Percentiles rank a stretch among this genome's conserved stretches.
Conservation (phyloP, 257 asterid species). For the Schizonepeta tenuifolia region DNA sequence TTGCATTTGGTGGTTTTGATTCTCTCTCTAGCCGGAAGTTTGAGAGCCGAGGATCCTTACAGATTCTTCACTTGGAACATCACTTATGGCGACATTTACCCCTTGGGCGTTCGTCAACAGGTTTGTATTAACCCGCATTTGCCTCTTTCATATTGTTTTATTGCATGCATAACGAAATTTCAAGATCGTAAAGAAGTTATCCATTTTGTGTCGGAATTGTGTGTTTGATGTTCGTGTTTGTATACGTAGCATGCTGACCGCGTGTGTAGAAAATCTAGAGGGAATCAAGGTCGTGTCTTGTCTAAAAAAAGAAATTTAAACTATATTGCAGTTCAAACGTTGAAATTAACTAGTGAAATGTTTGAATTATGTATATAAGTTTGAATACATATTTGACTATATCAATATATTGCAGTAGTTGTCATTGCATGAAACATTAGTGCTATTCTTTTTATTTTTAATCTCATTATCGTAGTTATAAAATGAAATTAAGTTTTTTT, state of each 20-base stretch:
- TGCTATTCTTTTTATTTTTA: not conserved
- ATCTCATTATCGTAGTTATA: not conserved
- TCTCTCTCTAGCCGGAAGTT: slow-evolving; percentile 26
- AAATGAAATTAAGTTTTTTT: not conserved
- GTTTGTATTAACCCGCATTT: slow-evolving; percentile 27
- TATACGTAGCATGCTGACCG: not conserved
- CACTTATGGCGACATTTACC: slow-evolving; percentile 64
- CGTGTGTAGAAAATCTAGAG: not conserved
- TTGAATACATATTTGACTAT: not conserved
- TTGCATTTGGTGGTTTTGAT: slow-evolving; percentile 21
- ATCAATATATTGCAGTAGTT: not conserved
- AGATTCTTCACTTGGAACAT: slow-evolving; percentile 60
- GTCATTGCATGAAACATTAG: not conserved
- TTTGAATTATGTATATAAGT: not conserved
- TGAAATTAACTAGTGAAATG: not conserved
- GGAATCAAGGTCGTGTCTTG: not conserved
- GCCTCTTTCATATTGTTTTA: not conserved
- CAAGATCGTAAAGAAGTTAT: not conserved
- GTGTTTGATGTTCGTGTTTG: not conserved
- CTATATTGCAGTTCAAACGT: not conserved
- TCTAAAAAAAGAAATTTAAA: not conserved
- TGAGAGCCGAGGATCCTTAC: slow-evolving; percentile 62
- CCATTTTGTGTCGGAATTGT: not conserved
- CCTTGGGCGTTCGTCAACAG: slow-evolving; percentile 76
- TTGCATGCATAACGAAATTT: not conserved